Base-by-base conservation (phyloP, 73 alveolate species). In the Uronychia binucleata region DNA sequence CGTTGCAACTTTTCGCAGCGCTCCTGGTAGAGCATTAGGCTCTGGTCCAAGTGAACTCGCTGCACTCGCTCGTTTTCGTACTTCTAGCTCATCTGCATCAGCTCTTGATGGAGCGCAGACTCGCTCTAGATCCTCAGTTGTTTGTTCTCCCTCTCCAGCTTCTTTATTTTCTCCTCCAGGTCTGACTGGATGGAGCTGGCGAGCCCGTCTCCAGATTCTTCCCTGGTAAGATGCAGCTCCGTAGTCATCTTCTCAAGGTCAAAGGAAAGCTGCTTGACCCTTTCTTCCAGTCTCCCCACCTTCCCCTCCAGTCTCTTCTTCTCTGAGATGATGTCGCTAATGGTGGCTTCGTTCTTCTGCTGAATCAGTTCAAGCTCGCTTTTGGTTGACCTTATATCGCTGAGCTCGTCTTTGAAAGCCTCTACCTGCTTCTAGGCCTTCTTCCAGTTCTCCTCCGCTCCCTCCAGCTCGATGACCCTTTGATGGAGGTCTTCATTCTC, bases 391-490 rank as follows among this genome's bases (percentile, higher is more conserved):
- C 19, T 46, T 19, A 11, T 19, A 5, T 46, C 67, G 19, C 19
- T 46, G 5, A 46, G 19, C 19, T 46, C 67, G 19, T 46, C 67
- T 11, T 19, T 5, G 67, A 46, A 46, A 11, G 67, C 19, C 67
- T 46, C 67, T 46, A 19, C 67, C 67, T 46, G 19, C 19, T 46
- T 46, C 67, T 46, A 19, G 67, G 5, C 5, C 67, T 46, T 46
- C 67, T 46, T 46, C n/a, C 67, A 46, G 19, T 46, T 46, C n/a
- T 5, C 67, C 28, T 85, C 77, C 1, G 59, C 58, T 5, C 46
- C 14, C 32, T 85, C 91, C 1, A 31, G 33, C 29, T 85, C 85
- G 34, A 19, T 28, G 26, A 85, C 82, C 57, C 58, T 85, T 28
- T 76, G 29, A 28, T 33, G 34, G 0, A 77, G 28, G 1, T 85